These are phyloP conservation scores for Durio zibethinus DNA, from an alignment of 345 rosid genomes.

Conservation along the genomic window DNA sequence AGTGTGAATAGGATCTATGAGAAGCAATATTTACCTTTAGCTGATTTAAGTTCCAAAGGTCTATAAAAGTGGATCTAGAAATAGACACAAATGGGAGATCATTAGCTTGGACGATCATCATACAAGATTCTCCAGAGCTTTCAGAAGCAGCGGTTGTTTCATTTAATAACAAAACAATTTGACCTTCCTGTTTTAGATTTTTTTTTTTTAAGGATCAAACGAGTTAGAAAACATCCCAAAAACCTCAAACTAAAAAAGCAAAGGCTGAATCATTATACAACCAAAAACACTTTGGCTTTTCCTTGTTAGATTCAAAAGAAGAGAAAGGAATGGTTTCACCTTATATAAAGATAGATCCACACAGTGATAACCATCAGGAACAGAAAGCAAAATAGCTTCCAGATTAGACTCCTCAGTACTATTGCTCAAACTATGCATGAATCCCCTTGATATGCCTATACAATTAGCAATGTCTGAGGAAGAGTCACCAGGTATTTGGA, in stretches of 20 bases:
- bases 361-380: conserved; percentile 61
- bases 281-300: background rate
- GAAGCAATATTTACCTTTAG: conserved; percentile 50
- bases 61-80: conserved; percentile 38
- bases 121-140: conserved; percentile 69
- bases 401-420: conserved; percentile 35
- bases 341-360: conserved; percentile 82
- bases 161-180: conserved; percentile 63
- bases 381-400: conserved; percentile 59
- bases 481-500: conserved; percentile 57
- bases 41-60: conserved; percentile 52
- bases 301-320: background rate
- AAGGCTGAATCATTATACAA: background rate
- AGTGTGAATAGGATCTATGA: conserved; percentile 4
- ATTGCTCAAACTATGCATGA: conserved; percentile 35
- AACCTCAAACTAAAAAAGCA: background rate
- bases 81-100: conserved; percentile 64
- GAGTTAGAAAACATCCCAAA: conserved; percentile 7
- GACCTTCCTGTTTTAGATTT: conserved; percentile 57
- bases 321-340: conserved; percentile 42
- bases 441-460: conserved; percentile 60
- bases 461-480: conserved; percentile 46
- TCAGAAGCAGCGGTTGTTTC: conserved; percentile 41
- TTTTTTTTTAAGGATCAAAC: background rate
- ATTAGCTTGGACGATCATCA: conserved; percentile 66